A percentile compares a stretch with the other conserved stretches of the same genome.
Evolutionary conservation across 2,329 filamentous ascomycete species (phyloP).

Genomic region (Arthroderma sp.): DNA sequence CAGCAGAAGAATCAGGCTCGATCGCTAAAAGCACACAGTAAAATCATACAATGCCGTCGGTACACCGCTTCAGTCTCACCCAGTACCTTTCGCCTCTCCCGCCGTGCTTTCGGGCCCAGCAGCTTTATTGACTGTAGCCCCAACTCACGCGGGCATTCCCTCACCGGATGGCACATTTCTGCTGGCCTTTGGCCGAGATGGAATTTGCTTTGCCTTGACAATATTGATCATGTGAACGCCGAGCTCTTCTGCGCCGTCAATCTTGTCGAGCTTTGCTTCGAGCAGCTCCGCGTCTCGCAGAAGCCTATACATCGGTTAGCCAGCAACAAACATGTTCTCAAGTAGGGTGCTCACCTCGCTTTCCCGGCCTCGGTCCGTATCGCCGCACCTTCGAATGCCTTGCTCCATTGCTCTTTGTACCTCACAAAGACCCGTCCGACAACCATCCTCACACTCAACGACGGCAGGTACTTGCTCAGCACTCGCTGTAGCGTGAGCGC

Average conservation of each 20-base stretch:
- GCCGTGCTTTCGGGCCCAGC: background rate
- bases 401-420: slow-evolving; percentile 5
- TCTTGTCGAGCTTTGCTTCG: slow-evolving; percentile 1
- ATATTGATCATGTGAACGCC: slow-evolving; percentile 4
- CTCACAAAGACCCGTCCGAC: background rate
- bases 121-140: background rate
- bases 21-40: too few species aligned
- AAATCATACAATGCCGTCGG: too few species aligned
- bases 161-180: background rate
- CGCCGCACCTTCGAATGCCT: slow-evolving; percentile 6
- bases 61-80: too few species aligned
- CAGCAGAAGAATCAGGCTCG: too few species aligned
- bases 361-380: slow-evolving; percentile 3
- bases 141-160: background rate
- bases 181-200: background rate
- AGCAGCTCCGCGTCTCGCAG: slow-evolving; percentile 5
- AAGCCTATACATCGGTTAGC: slow-evolving; percentile 2
- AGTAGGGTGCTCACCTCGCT: background rate
- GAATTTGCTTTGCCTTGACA: slow-evolving; percentile 4
- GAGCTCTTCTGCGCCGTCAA: slow-evolving; percentile 4
- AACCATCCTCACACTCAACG: slow-evolving; percentile 3
- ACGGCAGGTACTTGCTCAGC: slow-evolving; percentile 57
- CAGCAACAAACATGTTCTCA: background rate
- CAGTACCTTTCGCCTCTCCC: background rate
- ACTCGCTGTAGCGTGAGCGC: slow-evolving; percentile 66